phyloP scores from a whole-genome alignment of 2,329 filamentous ascomycete species.

The Aspergillus udagawae region DNA sequence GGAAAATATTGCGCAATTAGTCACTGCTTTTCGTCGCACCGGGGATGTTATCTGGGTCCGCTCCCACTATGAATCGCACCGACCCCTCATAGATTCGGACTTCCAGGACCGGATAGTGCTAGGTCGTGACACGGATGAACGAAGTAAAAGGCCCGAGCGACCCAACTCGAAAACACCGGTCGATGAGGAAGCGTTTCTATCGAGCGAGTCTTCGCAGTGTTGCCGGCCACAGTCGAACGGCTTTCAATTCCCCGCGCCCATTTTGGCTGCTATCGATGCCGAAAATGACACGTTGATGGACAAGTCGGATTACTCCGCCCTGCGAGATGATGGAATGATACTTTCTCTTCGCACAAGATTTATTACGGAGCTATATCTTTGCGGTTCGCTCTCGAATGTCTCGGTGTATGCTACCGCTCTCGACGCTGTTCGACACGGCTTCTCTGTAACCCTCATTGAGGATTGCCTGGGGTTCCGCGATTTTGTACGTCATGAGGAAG shows the following conservation, averaged over 20 bases:
- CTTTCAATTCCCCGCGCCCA: slow-evolving; percentile 47
- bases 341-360: slow-evolving; percentile 77
- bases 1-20: slow-evolving; percentile 62
- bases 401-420: slow-evolving; percentile 88
- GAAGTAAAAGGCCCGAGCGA: slow-evolving; percentile 10
- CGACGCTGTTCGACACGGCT: slow-evolving; percentile 82
- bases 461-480: slow-evolving; percentile 83
- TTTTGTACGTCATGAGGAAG: slow-evolving; percentile 63
- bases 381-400: slow-evolving; percentile 79
- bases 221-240: slow-evolving; percentile 41
- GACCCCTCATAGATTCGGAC: slow-evolving; percentile 51
- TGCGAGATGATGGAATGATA: slow-evolving; percentile 69
- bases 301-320: slow-evolving; percentile 86
- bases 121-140: slow-evolving; percentile 34
- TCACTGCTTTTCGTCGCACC: slow-evolving; percentile 66
- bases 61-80: slow-evolving; percentile 65
- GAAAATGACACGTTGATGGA: slow-evolving; percentile 51
- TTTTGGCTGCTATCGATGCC: slow-evolving; percentile 49
- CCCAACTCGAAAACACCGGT: slow-evolving; percentile 16
- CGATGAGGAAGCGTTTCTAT: slow-evolving; percentile 43
- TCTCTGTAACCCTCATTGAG: slow-evolving; percentile 79
- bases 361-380: slow-evolving; percentile 84
- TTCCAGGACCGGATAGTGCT: slow-evolving; percentile 45
- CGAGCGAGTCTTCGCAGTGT: slow-evolving; percentile 30
- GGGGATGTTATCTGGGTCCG: slow-evolving; percentile 81